Evolutionary conservation across 305 asterid species (phyloP).

Genomic region (Fraxinus dipetala): DNA sequence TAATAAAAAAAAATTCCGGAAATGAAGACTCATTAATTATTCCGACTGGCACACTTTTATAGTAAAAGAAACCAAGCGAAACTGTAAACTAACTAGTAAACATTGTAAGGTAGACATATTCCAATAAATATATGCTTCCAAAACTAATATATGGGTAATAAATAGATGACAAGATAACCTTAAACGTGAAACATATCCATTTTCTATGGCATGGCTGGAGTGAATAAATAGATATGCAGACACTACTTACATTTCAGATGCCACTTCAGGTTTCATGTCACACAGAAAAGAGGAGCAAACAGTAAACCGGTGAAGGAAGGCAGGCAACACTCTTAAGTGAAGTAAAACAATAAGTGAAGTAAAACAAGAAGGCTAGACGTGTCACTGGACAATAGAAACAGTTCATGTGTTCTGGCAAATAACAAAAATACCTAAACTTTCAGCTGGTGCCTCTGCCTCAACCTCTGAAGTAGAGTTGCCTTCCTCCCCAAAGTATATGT

Average conservation of each 20-base stretch:
- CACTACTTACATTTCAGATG: not conserved
- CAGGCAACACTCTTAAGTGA: not conserved
- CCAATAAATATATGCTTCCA: not conserved
- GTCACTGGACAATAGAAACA: not conserved
- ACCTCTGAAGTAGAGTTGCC: not conserved
- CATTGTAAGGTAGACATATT: not conserved
- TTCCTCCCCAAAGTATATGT: slow-evolving; percentile 38
- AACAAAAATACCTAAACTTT: not conserved
- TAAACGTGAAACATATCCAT: not conserved
- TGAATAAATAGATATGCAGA: not conserved
- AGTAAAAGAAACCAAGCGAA: not conserved
- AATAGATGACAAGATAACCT: not conserved
- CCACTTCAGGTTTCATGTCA: not conserved
- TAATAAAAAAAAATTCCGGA: not conserved
- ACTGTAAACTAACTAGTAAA: not conserved
- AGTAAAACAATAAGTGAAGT: not conserved
- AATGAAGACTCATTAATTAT: not conserved
- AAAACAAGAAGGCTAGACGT: not conserved
- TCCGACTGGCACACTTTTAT: not conserved
- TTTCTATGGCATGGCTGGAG: not conserved
- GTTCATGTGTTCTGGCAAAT: not conserved
- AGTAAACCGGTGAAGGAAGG: not conserved
- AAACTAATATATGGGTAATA: not conserved
- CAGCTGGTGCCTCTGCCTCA: not conserved
- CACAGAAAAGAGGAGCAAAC: not conserved